These are phyloP conservation scores for Nakataea oryzae DNA, from an alignment of 2,329 filamentous ascomycete species.

Conservation along the genomic window DNA sequence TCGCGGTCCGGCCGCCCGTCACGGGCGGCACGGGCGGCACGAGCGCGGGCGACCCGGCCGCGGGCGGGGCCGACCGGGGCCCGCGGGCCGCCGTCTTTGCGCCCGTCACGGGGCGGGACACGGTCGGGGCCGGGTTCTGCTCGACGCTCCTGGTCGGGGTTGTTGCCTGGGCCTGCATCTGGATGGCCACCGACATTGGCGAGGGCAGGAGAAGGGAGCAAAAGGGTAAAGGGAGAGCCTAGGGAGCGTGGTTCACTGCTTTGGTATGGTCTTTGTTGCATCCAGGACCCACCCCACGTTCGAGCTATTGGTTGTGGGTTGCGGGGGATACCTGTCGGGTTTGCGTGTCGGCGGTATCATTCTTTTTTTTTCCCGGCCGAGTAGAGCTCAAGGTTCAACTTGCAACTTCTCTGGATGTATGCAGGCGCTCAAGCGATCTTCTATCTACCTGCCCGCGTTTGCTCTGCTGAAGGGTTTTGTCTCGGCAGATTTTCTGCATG, in stretches of 20 bases:
- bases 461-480: no score
- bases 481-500: no score
- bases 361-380: no score
- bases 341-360: no score
- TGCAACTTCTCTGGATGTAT: no score
- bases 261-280: no score
- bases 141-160: slow-evolving; percentile 18
- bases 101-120: slow-evolving; percentile 13
- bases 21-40: slow-evolving; percentile 33
- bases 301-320: no score
- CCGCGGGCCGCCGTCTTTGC: background rate
- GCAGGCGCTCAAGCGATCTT: no score
- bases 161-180: background rate
- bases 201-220: background rate
- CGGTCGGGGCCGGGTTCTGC: slow-evolving; percentile 26
- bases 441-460: no score
- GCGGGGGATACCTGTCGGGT: no score
- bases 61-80: slow-evolving; percentile 10
- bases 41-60: slow-evolving; percentile 18
- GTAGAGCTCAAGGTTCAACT: no score
- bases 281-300: no score
- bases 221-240: background rate
- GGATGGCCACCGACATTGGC: background rate
- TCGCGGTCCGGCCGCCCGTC: slow-evolving; percentile 14
- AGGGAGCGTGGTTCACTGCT: background rate